Evolutionary conservation across 2,329 filamentous ascomycete genomes (phyloP).

Genomic region (Scleromitrula shiraiana): DNA sequence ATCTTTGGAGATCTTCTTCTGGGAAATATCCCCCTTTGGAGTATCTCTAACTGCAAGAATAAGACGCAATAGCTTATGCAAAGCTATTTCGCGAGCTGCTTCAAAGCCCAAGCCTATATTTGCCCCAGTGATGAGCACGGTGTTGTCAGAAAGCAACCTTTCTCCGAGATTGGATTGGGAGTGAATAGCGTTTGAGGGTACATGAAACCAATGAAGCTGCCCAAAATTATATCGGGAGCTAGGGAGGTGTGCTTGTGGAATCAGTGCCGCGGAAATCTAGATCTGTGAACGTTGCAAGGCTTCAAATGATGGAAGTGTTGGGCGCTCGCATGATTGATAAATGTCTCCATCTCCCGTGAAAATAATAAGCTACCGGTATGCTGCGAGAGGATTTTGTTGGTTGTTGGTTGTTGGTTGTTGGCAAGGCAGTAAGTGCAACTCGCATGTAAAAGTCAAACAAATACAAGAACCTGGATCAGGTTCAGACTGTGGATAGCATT

Average conservation of each 20-base stretch:
- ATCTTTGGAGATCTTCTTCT: background rate
- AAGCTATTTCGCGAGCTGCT: conserved; percentile 31
- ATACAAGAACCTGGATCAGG: background rate
- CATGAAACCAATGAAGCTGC: background rate
- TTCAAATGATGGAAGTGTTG: background rate
- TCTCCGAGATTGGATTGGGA: background rate
- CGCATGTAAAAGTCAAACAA: background rate
- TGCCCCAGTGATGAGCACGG: conserved; percentile 40
- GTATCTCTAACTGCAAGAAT: conserved; percentile 33
- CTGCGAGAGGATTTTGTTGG: background rate
- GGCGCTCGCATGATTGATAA: background rate
- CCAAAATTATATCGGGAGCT: background rate
- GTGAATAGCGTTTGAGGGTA: background rate
- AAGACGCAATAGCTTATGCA: conserved; percentile 30
- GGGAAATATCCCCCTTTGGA: conserved; percentile 24
- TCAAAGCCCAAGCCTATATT: conserved; percentile 42
- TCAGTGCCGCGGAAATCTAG: background rate
- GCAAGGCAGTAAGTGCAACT: background rate
- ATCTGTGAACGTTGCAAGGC: background rate
- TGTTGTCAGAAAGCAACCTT: conserved; percentile 11
- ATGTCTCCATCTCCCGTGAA: background rate
- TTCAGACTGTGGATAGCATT: background rate
- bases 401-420: background rate
- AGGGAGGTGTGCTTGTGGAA: background rate
- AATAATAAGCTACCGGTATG: background rate